Evolutionary conservation across 768 basidiomycete genomes (phyloP).

Genomic region (Suillus discolor): DNA sequence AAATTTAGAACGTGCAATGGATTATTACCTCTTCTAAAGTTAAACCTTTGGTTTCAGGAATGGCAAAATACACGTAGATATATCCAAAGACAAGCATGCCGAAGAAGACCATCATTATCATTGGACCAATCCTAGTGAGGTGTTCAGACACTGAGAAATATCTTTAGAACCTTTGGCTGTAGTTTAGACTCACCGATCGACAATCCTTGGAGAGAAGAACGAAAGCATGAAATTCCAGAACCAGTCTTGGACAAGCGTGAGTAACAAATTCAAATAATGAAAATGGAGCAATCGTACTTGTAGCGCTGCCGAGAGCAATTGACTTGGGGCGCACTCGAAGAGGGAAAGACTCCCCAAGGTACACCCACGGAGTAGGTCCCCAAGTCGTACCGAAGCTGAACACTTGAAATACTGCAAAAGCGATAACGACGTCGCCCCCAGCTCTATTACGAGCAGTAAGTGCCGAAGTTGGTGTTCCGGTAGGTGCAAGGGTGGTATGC

Average conservation of each 20-base stretch:
- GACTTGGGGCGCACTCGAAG: constrained; percentile 77
- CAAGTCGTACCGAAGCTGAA: constrained; percentile 73
- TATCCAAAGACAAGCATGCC: constrained; percentile 71
- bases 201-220: constrained; percentile 73
- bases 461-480: constrained; percentile 45
- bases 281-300: constrained; percentile 34
- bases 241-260: constrained; percentile 44
- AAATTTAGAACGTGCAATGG: not conserved
- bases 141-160: not conserved
- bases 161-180: not conserved
- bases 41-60: constrained; percentile 83
- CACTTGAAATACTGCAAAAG: constrained; percentile 79
- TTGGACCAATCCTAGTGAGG: constrained; percentile 59
- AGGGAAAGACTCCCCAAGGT: constrained; percentile 81
- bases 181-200: constrained; percentile 42
- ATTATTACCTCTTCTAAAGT: constrained; percentile 65
- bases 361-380: constrained; percentile 79
- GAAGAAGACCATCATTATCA: constrained; percentile 78
- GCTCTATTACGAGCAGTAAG: constrained; percentile 58
- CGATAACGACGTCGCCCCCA: constrained; percentile 69
- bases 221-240: constrained; percentile 77
- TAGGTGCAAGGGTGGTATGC: constrained; percentile 63
- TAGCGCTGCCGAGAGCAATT: constrained; percentile 73
- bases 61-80: constrained; percentile 72
- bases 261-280: not conserved